Base-by-base conservation (phyloP, 2,329 filamentous ascomycete genomes). In the Scedosporium aurantiacum region DNA sequence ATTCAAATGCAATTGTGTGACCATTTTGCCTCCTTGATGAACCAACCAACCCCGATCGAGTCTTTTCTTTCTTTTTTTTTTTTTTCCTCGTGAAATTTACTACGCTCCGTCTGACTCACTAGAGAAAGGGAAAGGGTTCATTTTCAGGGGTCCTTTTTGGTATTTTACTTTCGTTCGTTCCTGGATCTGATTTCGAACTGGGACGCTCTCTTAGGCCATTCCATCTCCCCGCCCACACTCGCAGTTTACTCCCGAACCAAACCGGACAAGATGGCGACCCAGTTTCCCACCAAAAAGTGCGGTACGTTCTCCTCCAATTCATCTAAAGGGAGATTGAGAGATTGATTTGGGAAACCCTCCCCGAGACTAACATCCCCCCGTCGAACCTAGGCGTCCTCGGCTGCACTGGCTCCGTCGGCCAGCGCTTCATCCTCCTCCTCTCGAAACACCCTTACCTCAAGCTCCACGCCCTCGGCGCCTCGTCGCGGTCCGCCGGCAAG, bases 361-460 rank as follows among this genome's bases (percentile, higher is more conserved):
- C 28, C 27, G 58, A n/a, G 23, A 52, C 55, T 57, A 40, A 63
- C 23, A 45, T 6, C 25, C n/a, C n/a, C 7, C 27, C 43, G 5
- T n/a, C n/a, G n/a, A n/a, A 7, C 37, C 6, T 66, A 87, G 83
- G 84, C 72, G 91, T 97, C 62, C 84, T 97, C 62, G 92, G 93
- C 68, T 90, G 88, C 75, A 97, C 93, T 37, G 94, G 94, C 71
- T 95, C 91, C 41, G 93, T 97, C 14, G 93, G 93, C 68, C 91
- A 96, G 76, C 87, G 94, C 70, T 97, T 97, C 75, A 94, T 97
- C 72, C 86, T 97, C 40, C 84, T 97, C 60, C 87, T 97, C 65
- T 87, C 90, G 54, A 82, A 91, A 61, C 93, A 97, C 76, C 92
- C 93, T 16, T 84, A 89, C 74, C 89, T 97, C 69, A 85, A 85